Conservation (phyloP, 164 flowering plant genomes). For the Tetracentron sinense region DNA sequence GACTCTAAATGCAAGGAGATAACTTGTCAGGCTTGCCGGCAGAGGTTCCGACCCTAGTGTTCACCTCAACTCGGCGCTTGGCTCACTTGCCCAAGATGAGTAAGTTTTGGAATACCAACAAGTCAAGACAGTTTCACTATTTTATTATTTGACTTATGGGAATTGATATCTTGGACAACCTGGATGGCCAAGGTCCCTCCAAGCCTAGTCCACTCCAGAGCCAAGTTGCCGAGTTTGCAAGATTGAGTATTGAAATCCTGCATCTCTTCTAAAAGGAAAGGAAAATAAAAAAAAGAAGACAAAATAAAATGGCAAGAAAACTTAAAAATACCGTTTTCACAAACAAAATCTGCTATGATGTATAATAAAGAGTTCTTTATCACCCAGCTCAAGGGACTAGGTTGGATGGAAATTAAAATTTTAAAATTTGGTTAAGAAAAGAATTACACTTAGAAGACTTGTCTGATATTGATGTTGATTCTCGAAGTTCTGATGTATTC, state of each 20-base stretch:
- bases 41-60: conserved; percentile 51
- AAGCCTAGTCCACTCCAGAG: background rate
- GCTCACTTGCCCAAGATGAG: background rate
- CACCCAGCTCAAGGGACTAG: conserved; percentile 8
- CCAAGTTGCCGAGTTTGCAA: conserved; percentile 7
- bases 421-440: conserved; percentile 10
- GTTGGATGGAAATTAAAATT: background rate
- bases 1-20: conserved; percentile 80
- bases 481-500: conserved; percentile 83
- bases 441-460: conserved; percentile 51
- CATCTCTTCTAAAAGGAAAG: conserved; percentile 5
- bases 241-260: conserved; percentile 16
- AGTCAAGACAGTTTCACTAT: background rate
- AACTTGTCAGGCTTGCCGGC: conserved; percentile 89
- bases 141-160: background rate
- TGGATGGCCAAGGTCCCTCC: conserved; percentile 3
- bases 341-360: background rate
- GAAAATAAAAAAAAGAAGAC: background rate
- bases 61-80: background rate
- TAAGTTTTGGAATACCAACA: background rate
- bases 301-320: conserved; percentile 14
- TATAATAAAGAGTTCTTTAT: background rate
- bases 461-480: conserved; percentile 91
- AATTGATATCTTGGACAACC: background rate
- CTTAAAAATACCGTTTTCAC: background rate